These are phyloP conservation scores for Sporobolomyces roseus DNA, from an alignment of 768 basidiomycete species.

Conservation along the genomic window DNA sequence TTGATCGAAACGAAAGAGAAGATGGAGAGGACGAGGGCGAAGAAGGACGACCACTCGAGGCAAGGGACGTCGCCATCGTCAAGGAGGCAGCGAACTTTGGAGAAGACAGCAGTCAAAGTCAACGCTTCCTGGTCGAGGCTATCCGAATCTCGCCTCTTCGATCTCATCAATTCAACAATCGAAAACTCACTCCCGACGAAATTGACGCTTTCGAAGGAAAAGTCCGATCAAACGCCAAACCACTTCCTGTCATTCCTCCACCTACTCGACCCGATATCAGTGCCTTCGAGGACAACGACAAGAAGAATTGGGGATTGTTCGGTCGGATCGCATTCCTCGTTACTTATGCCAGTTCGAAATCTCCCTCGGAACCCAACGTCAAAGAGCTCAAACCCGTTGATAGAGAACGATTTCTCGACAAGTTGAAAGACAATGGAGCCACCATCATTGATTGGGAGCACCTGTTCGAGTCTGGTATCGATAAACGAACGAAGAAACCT, in stretches of 20 bases:
- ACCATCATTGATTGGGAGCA: constrained; percentile 35
- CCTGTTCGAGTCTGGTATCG: constrained; percentile 21
- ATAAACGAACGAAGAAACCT: neutral
- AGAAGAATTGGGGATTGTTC: neutral
- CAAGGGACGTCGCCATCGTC: constrained; percentile 56
- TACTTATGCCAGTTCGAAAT: neutral
- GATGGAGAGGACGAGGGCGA: constrained; percentile 40
- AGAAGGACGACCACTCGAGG: constrained; percentile 48
- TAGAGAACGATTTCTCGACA: constrained; percentile 1
- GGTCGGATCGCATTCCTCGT: constrained; percentile 21
- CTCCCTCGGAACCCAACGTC: neutral
- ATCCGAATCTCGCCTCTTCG: constrained; percentile 12
- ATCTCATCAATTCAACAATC: constrained; percentile 27
- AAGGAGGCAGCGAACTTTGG: constrained; percentile 53
- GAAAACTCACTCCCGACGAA: constrained; percentile 28
- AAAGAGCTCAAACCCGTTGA: neutral
- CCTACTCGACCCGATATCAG: neutral
- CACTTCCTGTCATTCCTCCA: neutral
- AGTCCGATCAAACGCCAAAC: neutral
- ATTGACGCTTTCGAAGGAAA: constrained; percentile 13
- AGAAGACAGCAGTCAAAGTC: neutral
- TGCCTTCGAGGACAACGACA: neutral
- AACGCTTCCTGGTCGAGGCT: constrained; percentile 12
- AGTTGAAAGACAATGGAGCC: constrained; percentile 34
- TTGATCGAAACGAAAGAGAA: constrained; percentile 45